Base-by-base conservation (phyloP, 2,329 filamentous ascomycete species). In the Colletotrichum aenigma region DNA sequence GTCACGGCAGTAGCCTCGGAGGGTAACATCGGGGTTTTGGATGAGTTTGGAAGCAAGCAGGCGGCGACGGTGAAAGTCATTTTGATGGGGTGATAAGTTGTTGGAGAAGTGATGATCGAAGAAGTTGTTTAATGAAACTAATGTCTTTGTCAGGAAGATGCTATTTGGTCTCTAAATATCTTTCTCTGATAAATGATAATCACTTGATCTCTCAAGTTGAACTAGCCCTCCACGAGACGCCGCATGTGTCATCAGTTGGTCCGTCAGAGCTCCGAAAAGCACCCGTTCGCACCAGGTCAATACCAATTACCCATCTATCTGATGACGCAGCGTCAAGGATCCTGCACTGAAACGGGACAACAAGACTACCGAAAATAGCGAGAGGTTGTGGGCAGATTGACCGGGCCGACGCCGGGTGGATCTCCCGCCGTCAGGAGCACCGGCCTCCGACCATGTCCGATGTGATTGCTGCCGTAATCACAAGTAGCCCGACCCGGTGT, bases 1-100 rank as follows among this genome's bases (percentile, higher is more conserved):
- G 62, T 81, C 77, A 21, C 84, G 81, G 55, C 77, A 79, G 65
- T 79, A 80, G 26, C 83, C 83, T 9, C 78, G 78, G 21, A 85
- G 77, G 21, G 73, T 70, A 43, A 81, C 77, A 62, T 80, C 60
- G 1, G 81, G 77, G n/a, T 78, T 70, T 26, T 80, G 76, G 15
- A 84, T 79, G 5, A 85, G 80, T 36, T 79, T 75, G 16, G 71
- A 78, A 30, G 80, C 77, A 4, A 85, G 73, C 7, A 80, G 70
- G 6, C 78, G 80, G 79, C 83, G 56, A 84, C 77, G n/a, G 76
- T 79, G 43, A 68, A 30, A 18, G 68, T 16, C 74, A 76, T 75
- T 0, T 18, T 15, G 58, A 62, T 30, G 6, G 13, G 16, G 4
- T 15, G 58, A 18, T 34, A n/a, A n/a, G 16, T 10, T 18, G 2